Base-by-base conservation (phyloP, 768 basidiomycete species). In the Lentinula raphanica region DNA sequence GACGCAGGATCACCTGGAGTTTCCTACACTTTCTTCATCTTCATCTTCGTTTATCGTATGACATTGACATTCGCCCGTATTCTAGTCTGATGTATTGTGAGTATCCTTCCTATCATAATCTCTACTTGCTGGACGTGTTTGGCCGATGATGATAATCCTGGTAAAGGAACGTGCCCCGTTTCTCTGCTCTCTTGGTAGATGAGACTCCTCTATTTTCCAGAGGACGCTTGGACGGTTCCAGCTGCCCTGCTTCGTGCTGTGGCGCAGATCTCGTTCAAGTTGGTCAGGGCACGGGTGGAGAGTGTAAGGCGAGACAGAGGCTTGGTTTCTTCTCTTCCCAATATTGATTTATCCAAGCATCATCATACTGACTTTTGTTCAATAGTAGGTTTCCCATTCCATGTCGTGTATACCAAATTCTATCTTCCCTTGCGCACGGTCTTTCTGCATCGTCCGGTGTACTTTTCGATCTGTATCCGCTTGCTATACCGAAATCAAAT, bases 1-100 rank as follows among this genome's bases (percentile, higher is more conserved):
- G 90, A 92, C 76, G 90, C 90, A 79, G 85, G 90, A 92, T 87
- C 86, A 92, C 90, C 90, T 92, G 87, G 88, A 82, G 87, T 71
- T 75, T 83, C 76, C 79, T 71, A 89, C 85, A 90, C 8, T 76
- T 58, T 63, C 56, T 60, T 61, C 56, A 49, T 51, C 53, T 19
- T 12, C n/a, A 36, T 36, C 3, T 17, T 25, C 28, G 15, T 38
- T 3, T 6, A 21, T n/a, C n/a, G n/a, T n/a, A n/a, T n/a, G n/a
- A n/a, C n/a, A n/a, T n/a, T n/a, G n/a, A n/a, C n/a, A n/a, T n/a
- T n/a, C n/a, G n/a, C n/a, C n/a, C n/a, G n/a, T n/a, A n/a, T 51
- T 65, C 54, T 45, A 39, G 58, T 29, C 54, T 50, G 51, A 19
- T 53, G 28, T 57, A 36, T 51, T 56, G 70, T 76, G 65, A 73